phyloP scores from a whole-genome alignment of 75 land plant species.

The Chamaecyparis obtusa region DNA sequence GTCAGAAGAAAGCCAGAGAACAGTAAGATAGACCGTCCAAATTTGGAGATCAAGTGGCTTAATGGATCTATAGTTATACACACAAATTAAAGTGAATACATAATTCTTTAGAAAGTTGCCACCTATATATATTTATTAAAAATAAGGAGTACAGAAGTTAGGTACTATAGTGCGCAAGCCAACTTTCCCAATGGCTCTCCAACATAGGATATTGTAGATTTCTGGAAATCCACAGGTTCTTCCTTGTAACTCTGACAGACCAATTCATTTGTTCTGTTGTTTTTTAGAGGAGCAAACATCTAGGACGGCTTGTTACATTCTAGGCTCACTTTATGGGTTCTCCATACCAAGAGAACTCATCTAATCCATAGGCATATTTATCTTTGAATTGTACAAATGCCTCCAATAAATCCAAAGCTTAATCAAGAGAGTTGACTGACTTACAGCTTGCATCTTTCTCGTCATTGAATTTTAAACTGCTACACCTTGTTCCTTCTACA shows the following conservation, averaged over 20 bases:
- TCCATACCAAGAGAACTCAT: not conserved
- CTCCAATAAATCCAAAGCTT: not conserved
- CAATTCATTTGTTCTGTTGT: not conserved
- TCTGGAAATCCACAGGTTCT: not conserved
- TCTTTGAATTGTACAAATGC: not conserved
- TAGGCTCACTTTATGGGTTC: not conserved
- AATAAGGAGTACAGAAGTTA: conserved; percentile 5
- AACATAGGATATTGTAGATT: not conserved
- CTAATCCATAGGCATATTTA: not conserved
- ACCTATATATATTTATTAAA: conserved; percentile 2
- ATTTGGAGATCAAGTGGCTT: not conserved
- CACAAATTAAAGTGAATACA: not conserved
- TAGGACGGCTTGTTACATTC: not conserved
- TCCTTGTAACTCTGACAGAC: not conserved
- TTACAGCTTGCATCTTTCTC: not conserved
- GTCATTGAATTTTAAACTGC: not conserved
- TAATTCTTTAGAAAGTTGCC: not conserved
- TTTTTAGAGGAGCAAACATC: not conserved
- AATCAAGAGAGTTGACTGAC: not conserved
- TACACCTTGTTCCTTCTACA: no score
- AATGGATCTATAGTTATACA: not conserved
- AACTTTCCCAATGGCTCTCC: conserved; percentile 91
- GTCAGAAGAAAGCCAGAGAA: not conserved
- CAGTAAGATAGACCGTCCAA: not conserved
- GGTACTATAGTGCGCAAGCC: conserved; percentile 86